phyloP scores from a whole-genome alignment of 2,329 filamentous ascomycete genomes.

The Metarhizium robertsii region DNA sequence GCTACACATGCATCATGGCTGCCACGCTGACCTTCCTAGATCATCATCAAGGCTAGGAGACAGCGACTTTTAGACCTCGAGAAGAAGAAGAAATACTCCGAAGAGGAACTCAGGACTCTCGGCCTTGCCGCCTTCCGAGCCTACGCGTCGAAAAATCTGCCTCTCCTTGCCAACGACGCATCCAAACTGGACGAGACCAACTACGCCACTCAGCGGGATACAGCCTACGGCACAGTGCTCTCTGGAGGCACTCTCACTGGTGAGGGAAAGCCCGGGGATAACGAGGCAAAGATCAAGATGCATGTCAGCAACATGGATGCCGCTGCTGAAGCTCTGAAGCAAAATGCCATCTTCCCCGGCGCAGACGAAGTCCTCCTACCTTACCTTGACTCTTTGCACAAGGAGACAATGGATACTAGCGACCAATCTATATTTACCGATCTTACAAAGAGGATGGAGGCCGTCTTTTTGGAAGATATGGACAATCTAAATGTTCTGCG shows the following conservation, averaged over 20 bases:
- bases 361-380: constrained; percentile 64
- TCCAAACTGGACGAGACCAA: constrained; percentile 37
- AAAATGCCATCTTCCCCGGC: constrained; percentile 42
- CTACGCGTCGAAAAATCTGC: constrained; percentile 47
- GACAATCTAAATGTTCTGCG: constrained; percentile 72
- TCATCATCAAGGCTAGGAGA: constrained; percentile 58
- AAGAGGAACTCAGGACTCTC: constrained; percentile 36
- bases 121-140: constrained; percentile 43
- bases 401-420: constrained; percentile 50
- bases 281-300: constrained; percentile 85
- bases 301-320: constrained; percentile 58
- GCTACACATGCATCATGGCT: background rate
- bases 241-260: constrained; percentile 45
- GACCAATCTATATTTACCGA: constrained; percentile 73
- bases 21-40: constrained; percentile 24
- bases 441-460: constrained; percentile 77
- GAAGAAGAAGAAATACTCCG: constrained; percentile 55
- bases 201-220: constrained; percentile 39
- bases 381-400: constrained; percentile 66
- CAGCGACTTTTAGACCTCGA: constrained; percentile 73
- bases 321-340: constrained; percentile 38
- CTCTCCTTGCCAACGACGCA: constrained; percentile 36
- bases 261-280: constrained; percentile 58
- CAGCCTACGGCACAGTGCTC: constrained; percentile 44
- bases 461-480: constrained; percentile 85